Evolutionary conservation across 1,139 yeast species (phyloP).

Genomic region (Yamadazyma blattariae): DNA sequence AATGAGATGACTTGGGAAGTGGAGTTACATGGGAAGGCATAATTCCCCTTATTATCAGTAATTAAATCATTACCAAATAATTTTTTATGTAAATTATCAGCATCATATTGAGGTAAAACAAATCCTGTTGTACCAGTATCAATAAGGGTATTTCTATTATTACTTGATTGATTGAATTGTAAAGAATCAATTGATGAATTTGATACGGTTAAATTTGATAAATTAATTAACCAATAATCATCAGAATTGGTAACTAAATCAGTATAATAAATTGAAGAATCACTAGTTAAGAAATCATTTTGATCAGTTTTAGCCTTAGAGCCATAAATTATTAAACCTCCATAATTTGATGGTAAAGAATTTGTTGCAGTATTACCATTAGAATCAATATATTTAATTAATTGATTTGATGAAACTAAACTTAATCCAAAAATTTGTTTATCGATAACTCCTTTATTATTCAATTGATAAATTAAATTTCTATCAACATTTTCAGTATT

Average conservation of each 20-base stretch:
- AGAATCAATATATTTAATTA: slow-evolving; percentile 12
- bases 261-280: slow-evolving; percentile 30
- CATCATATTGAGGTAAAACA: slow-evolving; percentile 56
- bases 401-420: slow-evolving; percentile 17
- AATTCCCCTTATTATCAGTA: slow-evolving; percentile 55
- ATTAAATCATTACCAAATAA: slow-evolving; percentile 44
- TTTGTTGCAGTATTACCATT: slow-evolving; percentile 8
- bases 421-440: slow-evolving; percentile 21
- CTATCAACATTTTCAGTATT: slow-evolving; percentile 14
- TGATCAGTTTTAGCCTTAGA: slow-evolving; percentile 17
- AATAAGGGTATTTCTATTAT: slow-evolving; percentile 45
- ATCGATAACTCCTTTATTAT: slow-evolving; percentile 17
- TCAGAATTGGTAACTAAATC: slow-evolving; percentile 34
- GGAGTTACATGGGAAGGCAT: slow-evolving; percentile 57
- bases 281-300: slow-evolving; percentile 12
- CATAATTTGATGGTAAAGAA: slow-evolving; percentile 17
- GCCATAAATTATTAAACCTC: slow-evolving; percentile 29
- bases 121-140: slow-evolving; percentile 71
- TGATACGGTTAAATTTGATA: slow-evolving; percentile 32
- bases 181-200: slow-evolving; percentile 13
- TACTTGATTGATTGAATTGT: slow-evolving; percentile 11
- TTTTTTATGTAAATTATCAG: slow-evolving; percentile 44
- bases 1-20: slow-evolving; percentile 31
- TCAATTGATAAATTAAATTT: slow-evolving; percentile 23
- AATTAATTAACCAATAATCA: slow-evolving; percentile 53